Percentiles rank a stretch among this genome's conserved stretches.
These are phyloP conservation scores for Stentor coeruleus DNA, from an alignment of 73 alveolate genomes.

Conservation along the genomic window DNA sequence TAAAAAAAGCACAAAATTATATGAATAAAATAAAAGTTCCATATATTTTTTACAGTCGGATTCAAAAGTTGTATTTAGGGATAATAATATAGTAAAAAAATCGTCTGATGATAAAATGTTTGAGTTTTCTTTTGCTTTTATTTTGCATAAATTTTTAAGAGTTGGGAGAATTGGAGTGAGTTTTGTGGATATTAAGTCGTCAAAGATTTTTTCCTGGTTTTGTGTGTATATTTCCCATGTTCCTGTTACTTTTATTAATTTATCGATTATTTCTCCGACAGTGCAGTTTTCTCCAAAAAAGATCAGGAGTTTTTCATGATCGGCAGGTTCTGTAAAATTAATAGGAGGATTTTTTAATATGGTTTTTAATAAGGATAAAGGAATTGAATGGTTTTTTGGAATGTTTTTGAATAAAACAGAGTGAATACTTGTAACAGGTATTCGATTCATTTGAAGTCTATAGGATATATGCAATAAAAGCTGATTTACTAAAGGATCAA, in stretches of 20 bases:
- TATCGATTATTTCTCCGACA: neutral
- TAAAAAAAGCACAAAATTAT: neutral
- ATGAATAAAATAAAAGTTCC: slow-evolving; percentile 19
- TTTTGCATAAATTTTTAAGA: neutral
- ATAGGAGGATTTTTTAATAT: neutral
- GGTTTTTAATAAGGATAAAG: neutral
- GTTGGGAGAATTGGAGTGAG: neutral
- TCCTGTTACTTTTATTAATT: too few relatives aligned
- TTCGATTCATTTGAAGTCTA: neutral
- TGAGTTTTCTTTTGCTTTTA: neutral
- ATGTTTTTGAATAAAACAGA: neutral
- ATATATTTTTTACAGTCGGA: neutral
- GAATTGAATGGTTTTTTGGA: neutral
- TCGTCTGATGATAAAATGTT: neutral
- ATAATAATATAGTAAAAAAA: neutral
- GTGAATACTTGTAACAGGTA: neutral
- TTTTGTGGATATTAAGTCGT: neutral
- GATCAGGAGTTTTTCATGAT: neutral
- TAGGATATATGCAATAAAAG: neutral
- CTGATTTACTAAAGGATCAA: neutral
- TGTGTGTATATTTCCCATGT: neutral
- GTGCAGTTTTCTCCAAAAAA: neutral
- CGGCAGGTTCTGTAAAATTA: neutral
- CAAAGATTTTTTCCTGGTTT: neutral
- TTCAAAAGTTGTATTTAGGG: neutral